These are phyloP conservation scores for Fistulifera pelliculosa DNA, from an alignment of 108 stramenopile species.

Conservation along the genomic window DNA sequence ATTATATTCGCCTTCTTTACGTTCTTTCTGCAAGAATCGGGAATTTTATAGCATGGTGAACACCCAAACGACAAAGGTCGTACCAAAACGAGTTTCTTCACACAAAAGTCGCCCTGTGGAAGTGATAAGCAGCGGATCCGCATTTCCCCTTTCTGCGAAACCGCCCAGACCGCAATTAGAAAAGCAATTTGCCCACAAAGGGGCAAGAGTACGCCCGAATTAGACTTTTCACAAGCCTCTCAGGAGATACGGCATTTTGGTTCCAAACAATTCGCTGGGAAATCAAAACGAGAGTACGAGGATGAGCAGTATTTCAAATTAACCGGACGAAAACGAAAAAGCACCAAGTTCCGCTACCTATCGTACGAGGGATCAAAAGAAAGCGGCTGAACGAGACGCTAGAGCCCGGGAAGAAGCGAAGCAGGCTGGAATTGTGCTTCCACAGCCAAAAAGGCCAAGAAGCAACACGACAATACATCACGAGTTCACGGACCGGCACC, in stretches of 20 bases:
- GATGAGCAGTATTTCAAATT: conserved; percentile 57
- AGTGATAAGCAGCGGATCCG: too few relatives aligned
- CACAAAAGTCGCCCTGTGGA: too few relatives aligned
- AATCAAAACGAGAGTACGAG: conserved; percentile 48
- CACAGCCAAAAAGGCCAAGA: conserved; percentile 19
- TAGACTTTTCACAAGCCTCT: too few relatives aligned
- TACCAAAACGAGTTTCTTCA: too few relatives aligned
- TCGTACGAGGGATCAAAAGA: conserved; percentile 62
- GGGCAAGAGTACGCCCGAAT: too few relatives aligned
- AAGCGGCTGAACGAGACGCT: conserved; percentile 54
- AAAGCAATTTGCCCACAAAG: too few relatives aligned
- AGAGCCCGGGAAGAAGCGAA: conserved; percentile 41
- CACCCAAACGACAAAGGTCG: too few relatives aligned
- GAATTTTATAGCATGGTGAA: too few relatives aligned
- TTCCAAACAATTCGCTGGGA: conserved; percentile 60
- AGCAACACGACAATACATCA: conserved; percentile 20
- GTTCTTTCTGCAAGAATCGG: too few relatives aligned
- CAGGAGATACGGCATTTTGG: conserved; percentile 64
- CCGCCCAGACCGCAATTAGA: too few relatives aligned
- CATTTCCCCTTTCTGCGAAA: too few relatives aligned
- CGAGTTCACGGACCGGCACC: conserved; percentile 58
- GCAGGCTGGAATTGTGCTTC: conserved; percentile 65
- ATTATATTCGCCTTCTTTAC: too few relatives aligned
- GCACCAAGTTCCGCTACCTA: conserved; percentile 56
- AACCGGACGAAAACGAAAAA: conserved; percentile 63